phyloP scores from a whole-genome alignment of 768 basidiomycete species.

The Hysterangium stoloniferum region DNA sequence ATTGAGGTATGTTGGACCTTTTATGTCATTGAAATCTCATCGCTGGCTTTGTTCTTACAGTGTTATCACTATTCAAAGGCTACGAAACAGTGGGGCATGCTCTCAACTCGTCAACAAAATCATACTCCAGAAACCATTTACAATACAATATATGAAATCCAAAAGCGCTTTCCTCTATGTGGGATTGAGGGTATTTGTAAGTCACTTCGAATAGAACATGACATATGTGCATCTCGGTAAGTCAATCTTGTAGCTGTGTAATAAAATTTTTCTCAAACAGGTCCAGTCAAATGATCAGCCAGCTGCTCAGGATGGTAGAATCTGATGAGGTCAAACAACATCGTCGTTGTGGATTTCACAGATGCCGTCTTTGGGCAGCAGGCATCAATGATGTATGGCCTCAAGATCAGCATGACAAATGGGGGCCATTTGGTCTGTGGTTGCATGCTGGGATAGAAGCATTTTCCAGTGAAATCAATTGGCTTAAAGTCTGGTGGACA shows the following conservation, averaged over 20 bases:
- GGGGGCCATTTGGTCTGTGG: slow-evolving; percentile 30
- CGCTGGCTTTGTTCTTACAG: neutral
- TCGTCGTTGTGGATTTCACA: slow-evolving; percentile 19
- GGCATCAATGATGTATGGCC: slow-evolving; percentile 34
- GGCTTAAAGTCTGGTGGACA: slow-evolving; percentile 37
- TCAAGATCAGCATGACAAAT: slow-evolving; percentile 43
- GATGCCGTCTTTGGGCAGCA: slow-evolving; percentile 30
- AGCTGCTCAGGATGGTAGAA: slow-evolving; percentile 14
- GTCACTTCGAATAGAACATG: no score
- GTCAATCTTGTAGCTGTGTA: neutral
- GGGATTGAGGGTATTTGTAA: neutral
- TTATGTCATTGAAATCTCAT: neutral
- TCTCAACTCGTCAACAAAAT: neutral
- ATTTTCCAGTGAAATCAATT: slow-evolving; percentile 25
- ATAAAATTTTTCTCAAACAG: neutral
- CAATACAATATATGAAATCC: neutral
- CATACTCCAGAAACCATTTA: neutral
- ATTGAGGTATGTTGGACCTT: neutral
- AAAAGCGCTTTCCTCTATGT: neutral
- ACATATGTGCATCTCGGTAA: neutral
- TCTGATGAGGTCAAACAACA: slow-evolving; percentile 19
- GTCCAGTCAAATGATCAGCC: slow-evolving; percentile 11
- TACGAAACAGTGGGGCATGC: neutral
- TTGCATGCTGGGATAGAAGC: slow-evolving; percentile 32
- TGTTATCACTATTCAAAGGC: neutral